These are phyloP conservation scores for Melocanna baccifera DNA, from an alignment of 176 grass and related monocot genomes.

Conservation along the genomic window DNA sequence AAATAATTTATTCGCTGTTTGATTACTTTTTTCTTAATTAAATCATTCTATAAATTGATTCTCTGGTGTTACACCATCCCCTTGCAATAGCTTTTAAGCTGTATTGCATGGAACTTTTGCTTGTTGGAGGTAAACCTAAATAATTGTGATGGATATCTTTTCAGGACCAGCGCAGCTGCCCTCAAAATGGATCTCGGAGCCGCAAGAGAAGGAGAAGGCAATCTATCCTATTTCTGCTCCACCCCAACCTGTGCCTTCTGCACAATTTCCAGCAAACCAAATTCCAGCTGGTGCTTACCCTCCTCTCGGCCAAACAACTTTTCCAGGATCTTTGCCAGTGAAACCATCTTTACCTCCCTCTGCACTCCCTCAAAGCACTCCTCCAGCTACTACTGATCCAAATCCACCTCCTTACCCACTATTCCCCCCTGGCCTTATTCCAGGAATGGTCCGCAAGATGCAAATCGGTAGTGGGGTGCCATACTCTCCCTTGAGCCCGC, in stretches of 20 bases:
- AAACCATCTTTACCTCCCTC: constrained; percentile 41
- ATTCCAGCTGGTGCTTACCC: constrained; percentile 41
- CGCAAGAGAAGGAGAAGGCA: constrained; percentile 49
- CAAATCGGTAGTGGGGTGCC: constrained; percentile 93
- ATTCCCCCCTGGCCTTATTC: constrained; percentile 93
- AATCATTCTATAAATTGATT: neutral
- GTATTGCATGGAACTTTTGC: neutral
- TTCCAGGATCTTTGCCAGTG: constrained; percentile 50
- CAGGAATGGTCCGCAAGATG: constrained; percentile 98
- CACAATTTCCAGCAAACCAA: constrained; percentile 47
- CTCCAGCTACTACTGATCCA: constrained; percentile 35
- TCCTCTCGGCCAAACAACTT: constrained; percentile 41
- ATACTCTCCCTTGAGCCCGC: constrained; percentile 84
- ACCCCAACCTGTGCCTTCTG: constrained; percentile 30
- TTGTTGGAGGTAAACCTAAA: constrained; percentile 8
- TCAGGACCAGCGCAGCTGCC: constrained; percentile 54
- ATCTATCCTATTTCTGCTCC: constrained; percentile 30
- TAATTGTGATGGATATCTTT: constrained; percentile 3
- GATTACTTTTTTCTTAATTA: neutral
- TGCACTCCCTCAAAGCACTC: constrained; percentile 24
- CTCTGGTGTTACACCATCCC: neutral
- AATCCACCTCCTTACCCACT: constrained; percentile 80
- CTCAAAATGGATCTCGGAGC: constrained; percentile 64
- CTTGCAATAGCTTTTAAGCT: neutral
- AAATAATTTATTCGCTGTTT: neutral